Conservation (phyloP, 257 asterid genomes). For the Salvia splendens region DNA sequence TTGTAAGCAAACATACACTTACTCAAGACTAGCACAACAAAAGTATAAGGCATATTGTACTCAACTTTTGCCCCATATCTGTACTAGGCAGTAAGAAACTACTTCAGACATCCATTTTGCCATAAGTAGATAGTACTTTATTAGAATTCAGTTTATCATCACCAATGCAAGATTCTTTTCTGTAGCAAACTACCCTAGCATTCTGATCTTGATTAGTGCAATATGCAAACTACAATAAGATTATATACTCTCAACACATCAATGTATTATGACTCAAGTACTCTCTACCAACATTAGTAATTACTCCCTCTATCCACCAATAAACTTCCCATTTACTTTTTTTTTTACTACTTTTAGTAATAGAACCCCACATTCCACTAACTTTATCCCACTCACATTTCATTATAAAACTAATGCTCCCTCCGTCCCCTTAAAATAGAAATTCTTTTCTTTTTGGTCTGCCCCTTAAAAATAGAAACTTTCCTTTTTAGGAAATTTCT, state of each 20-base stretch:
- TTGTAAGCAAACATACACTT: not conserved
- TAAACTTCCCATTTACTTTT: too few species aligned
- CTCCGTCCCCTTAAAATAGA: too few species aligned
- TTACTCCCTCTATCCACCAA: not conserved
- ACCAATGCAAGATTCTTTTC: not conserved
- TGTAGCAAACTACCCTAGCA: not conserved
- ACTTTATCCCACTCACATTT: too few species aligned
- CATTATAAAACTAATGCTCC: too few species aligned
- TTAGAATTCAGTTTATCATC: too few species aligned
- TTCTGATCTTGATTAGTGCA: not conserved
- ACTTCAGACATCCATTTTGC: not conserved
- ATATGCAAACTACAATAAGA: not conserved
- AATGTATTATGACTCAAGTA: not conserved
- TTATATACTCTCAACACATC: slow-evolving; percentile 10
- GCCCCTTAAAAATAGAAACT: too few species aligned
- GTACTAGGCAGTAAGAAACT: not conserved
- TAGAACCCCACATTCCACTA: too few species aligned
- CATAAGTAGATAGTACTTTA: not conserved
- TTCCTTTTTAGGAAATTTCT: too few species aligned
- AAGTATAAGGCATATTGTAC: not conserved
- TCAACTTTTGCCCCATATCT: not conserved
- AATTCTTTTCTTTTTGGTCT: too few species aligned
- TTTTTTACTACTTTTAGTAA: too few species aligned
- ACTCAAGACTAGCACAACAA: not conserved
- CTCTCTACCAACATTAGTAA: not conserved